Percentiles rank a stretch among this genome's conserved stretches.
Evolutionary conservation across 2,329 filamentous ascomycete genomes (phyloP).

Genomic region (Ceratocystis cacaofunesta): DNA sequence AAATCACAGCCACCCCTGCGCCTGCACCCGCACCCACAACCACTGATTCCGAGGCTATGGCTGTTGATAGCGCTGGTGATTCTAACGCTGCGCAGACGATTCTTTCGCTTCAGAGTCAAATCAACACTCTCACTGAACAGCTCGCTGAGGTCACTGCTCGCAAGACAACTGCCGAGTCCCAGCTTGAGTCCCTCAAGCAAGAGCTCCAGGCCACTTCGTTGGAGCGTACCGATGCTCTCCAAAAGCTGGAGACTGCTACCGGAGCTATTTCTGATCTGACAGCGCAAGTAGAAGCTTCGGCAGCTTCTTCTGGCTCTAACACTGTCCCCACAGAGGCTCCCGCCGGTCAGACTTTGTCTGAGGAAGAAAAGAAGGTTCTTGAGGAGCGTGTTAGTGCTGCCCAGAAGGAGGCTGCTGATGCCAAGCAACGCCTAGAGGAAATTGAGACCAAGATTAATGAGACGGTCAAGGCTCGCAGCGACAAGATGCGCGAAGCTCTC

Average conservation of each 20-base stretch:
- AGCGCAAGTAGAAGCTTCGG: constrained; percentile 42
- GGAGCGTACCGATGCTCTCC: constrained; percentile 55
- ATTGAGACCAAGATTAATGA: constrained; percentile 47
- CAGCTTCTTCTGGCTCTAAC: constrained; percentile 25
- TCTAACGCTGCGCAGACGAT: constrained; percentile 3
- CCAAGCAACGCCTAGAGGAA: constrained; percentile 47
- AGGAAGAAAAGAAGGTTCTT: constrained; percentile 44
- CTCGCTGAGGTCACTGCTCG: constrained; percentile 26
- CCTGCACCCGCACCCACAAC: constrained; percentile 25
- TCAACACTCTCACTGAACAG: constrained; percentile 33
- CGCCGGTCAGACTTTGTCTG: constrained; percentile 26
- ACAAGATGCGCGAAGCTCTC: constrained; percentile 53
- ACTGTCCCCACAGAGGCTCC: constrained; percentile 19
- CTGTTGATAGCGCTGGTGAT: constrained; percentile 32
- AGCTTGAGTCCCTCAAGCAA: constrained; percentile 27
- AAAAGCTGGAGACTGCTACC: constrained; percentile 47
- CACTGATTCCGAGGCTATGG: background rate
- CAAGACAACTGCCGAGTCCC: constrained; percentile 8
- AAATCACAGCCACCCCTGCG: background rate
- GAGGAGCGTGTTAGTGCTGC: constrained; percentile 47
- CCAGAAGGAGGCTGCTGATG: constrained; percentile 47
- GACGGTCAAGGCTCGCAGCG: constrained; percentile 49
- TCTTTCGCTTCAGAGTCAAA: constrained; percentile 4
- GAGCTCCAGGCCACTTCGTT: constrained; percentile 51
- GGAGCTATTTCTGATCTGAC: constrained; percentile 50